Conservation (phyloP, 1,139 yeast genomes). For the Sugiyamaella grinbergsii region DNA sequence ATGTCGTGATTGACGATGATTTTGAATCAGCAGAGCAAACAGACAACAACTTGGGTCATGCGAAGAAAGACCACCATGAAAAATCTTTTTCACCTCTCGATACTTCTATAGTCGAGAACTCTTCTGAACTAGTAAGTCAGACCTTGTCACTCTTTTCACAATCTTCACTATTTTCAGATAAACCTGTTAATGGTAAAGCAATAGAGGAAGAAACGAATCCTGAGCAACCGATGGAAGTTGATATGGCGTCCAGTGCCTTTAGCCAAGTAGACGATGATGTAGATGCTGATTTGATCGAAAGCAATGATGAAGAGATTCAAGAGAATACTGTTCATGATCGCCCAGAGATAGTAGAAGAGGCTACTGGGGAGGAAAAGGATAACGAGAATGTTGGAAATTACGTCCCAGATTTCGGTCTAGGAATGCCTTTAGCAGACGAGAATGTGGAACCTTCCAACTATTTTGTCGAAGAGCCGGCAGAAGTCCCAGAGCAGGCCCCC, state of each 20-base stretch:
- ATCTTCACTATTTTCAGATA: slow-evolving; percentile 17
- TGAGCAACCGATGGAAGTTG: background rate
- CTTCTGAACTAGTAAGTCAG: slow-evolving; percentile 11
- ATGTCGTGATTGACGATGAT: background rate
- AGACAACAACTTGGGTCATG: background rate
- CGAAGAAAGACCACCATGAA: background rate
- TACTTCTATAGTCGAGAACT: slow-evolving; percentile 13
- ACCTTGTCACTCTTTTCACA: slow-evolving; percentile 18
- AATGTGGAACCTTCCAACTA: background rate
- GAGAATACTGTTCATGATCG: background rate
- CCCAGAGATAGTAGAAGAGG: background rate
- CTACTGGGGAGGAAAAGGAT: background rate
- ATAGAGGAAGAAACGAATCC: background rate
- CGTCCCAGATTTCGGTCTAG: background rate
- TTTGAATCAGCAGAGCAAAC: background rate
- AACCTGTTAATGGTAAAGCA: background rate
- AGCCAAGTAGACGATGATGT: background rate
- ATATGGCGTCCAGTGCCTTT: too few relatives aligned
- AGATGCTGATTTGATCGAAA: background rate
- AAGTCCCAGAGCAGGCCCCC: background rate
- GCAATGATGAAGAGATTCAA: slow-evolving; percentile 4
- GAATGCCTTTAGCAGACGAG: background rate
- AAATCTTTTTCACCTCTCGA: background rate
- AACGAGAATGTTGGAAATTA: background rate
- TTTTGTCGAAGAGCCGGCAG: background rate